Base-by-base conservation (phyloP, 2,329 filamentous ascomycete species). In the Apiospora malaysiana region DNA sequence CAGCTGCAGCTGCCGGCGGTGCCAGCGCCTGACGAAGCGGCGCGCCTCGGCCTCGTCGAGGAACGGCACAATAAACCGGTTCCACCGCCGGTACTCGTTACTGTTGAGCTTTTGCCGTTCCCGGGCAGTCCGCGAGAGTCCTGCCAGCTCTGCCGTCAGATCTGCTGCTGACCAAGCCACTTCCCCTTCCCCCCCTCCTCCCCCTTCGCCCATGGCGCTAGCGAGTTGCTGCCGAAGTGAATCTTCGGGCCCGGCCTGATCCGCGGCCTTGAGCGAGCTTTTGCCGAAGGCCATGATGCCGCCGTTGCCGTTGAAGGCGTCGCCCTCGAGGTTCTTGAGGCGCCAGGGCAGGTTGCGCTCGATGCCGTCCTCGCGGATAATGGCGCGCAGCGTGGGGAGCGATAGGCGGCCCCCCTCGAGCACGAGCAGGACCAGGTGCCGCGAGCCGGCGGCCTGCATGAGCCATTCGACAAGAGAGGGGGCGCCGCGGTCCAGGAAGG, bases 51-150 rank as follows among this genome's bases (percentile, higher is more conserved):
- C 80, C 68, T 85, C 81, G n/a, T 87, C 86, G 18, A 82, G 77
- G 72, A 92, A 90, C 5, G 86, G 84, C 27, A 91, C 75, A 18
- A 91, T 81, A 81, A 88, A 89, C 51, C 86, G 81, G 46, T 77
- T 75, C 69, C 79, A 83, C 76, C 81, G 82, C 71, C 80, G 74
- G 49, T 81, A 77, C 71, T 79, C 77, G 37, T 45, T 37, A 23
- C 32, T 37, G 16, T 18, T 66, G 42, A 43, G 40, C 66, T 27
- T 68, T n/a, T 47, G 27, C 21, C 46, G 32, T 37, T 47, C 43
- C 23, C 43, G 43, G 9, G 43, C 66, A 27, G 56, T 40, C 56
- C 56, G 56, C 56, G 56, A 63, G 8, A 63, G 56, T 32, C 32
- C 37, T 9, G 56, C 56, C 8, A 40, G 21, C 18, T 40, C 32